These are phyloP conservation scores for Hippophae gyantsensis DNA, from an alignment of 306 rosid species.

Conservation along the genomic window DNA sequence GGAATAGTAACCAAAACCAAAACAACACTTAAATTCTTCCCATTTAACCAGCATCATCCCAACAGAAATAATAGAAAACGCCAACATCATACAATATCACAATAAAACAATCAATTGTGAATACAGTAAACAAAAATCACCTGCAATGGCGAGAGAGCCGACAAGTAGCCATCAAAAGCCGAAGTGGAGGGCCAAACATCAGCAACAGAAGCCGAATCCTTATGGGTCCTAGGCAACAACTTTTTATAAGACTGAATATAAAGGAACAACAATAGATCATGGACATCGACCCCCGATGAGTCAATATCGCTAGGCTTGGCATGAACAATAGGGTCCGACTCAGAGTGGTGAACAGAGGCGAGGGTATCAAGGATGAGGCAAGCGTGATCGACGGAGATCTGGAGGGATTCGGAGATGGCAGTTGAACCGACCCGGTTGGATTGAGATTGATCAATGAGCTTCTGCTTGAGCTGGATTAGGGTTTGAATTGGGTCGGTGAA, in stretches of 20 bases:
- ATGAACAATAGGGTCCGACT: slow-evolving; percentile 54
- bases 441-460: slow-evolving; percentile 42
- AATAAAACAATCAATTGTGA: neutral
- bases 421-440: slow-evolving; percentile 41
- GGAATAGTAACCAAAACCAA: neutral
- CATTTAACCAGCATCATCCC: neutral
- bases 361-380: slow-evolving; percentile 65
- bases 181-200: slow-evolving; percentile 99
- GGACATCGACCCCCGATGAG: slow-evolving; percentile 50
- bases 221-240: slow-evolving; percentile 84
- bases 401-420: slow-evolving; percentile 56
- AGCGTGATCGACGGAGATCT: slow-evolving; percentile 82
- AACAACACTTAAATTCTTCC: neutral
- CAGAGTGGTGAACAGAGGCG: slow-evolving; percentile 60
- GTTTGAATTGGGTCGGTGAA: slow-evolving; percentile 85
- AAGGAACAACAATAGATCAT: slow-evolving; percentile 79
- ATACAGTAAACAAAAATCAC: slow-evolving; percentile 21
- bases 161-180: slow-evolving; percentile 93
- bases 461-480: slow-evolving; percentile 64
- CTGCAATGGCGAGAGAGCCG: slow-evolving; percentile 98
- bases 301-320: slow-evolving; percentile 40
- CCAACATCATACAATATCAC: slow-evolving; percentile 2
- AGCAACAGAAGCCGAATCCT: slow-evolving; percentile 88
- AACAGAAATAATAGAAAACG: neutral
- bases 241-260: slow-evolving; percentile 96